phyloP scores from a whole-genome alignment of 768 basidiomycete species.

The Lactarius hatsudake region DNA sequence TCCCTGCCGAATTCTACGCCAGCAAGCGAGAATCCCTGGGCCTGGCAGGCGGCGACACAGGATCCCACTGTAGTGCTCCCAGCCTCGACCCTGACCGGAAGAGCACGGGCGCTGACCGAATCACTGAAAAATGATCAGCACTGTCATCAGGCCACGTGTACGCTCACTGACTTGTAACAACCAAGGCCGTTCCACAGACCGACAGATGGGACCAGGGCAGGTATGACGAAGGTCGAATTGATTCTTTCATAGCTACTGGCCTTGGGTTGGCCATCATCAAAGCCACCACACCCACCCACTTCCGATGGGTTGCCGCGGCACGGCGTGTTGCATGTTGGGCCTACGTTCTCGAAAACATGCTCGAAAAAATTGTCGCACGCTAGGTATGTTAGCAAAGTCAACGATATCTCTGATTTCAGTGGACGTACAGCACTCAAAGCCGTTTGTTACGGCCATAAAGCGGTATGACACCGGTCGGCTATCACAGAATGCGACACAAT shows the following conservation, averaged over 20 bases:
- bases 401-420: not conserved
- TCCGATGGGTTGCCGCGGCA: constrained; percentile 60
- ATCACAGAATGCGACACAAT: constrained; percentile 44
- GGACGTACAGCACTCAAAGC: constrained; percentile 54
- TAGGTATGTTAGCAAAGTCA: not conserved
- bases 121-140: constrained; percentile 31
- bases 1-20: constrained; percentile 42
- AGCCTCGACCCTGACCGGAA: constrained; percentile 35
- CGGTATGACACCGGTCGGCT: constrained; percentile 40
- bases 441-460: constrained; percentile 68
- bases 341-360: constrained; percentile 47
- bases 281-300: constrained; percentile 51
- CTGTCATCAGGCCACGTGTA: too few relatives aligned
- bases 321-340: constrained; percentile 52
- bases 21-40: constrained; percentile 65
- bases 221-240: constrained; percentile 46
- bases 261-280: constrained; percentile 37
- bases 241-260: constrained; percentile 57
- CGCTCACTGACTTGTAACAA: constrained; percentile 58
- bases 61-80: constrained; percentile 59
- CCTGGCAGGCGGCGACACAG: constrained; percentile 65
- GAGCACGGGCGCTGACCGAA: constrained; percentile 34
- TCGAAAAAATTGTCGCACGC: constrained; percentile 33
- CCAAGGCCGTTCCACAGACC: constrained; percentile 68
- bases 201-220: constrained; percentile 49